Evolutionary conservation across 768 basidiomycete genomes (phyloP), one percentile per base, ranked within the genome.

Genomic region (Naganishia vaughanmartiniae): DNA sequence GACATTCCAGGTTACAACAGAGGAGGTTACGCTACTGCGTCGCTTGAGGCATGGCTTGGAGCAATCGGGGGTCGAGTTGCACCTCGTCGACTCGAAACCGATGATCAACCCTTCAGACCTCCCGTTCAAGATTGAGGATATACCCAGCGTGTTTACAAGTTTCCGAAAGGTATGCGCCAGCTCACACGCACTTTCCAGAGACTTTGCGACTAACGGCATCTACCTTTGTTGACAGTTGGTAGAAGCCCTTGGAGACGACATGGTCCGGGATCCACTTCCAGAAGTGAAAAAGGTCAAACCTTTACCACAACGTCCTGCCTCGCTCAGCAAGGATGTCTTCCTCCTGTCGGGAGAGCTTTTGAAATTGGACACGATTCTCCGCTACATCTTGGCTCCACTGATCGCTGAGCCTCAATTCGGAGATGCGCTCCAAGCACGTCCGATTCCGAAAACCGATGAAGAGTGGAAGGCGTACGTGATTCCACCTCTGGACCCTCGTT

Each of bases 101-200:
- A 70, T 82, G 57, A 75, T 82, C 15, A 76, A 79, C 30, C 70
- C 73, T 10, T 54, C 71, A 11, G 78, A 82, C n/a, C 73, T 81
- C 17, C 81, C 81, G 0, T 81, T 82, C 72, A 33, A 76, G 0
- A 63, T 78, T 24, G 55, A 60, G 10, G 65, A 75, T 4, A 79
- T 79, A 5, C 83, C 82, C 6, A 81, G 83, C 73, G 80, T 84
- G 57, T 84, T 83, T 67, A 84, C 84, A 0, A 73, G 74, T 4
- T 84, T 84, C 73, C 75, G 84, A 39, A 83, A 83, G 73, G 76
- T 63, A 28, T 60, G 45, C 42, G 17, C 17, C 33, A 33, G 17
- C 26, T 12, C 31, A 1, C 42, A 42, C 17, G 15, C 42, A 11
- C 2, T 2, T 15, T 15, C 17, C 42, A 15, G 2, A 15, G 15